A percentile compares a stretch with the other conserved stretches of the same genome.
These are phyloP conservation scores for Gracilariopsis chorda DNA, from an alignment of 23 red algal species.

Conservation along the genomic window DNA sequence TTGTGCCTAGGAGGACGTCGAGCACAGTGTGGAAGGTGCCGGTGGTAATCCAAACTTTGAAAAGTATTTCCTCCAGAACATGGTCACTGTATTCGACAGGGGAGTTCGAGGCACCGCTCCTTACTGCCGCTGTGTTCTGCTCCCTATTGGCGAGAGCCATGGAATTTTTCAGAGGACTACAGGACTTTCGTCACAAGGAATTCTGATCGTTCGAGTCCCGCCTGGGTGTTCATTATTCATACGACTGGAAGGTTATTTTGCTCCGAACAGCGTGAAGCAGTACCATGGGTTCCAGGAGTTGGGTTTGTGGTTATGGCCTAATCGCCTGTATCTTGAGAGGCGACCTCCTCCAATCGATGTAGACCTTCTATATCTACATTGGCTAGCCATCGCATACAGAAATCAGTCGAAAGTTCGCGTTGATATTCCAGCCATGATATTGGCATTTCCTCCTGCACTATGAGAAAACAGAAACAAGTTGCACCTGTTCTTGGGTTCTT, in stretches of 20 bases:
- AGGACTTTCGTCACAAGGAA: neutral
- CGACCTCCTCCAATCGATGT: neutral
- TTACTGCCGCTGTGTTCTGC: neutral
- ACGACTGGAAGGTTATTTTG: neutral
- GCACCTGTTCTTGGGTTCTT: neutral
- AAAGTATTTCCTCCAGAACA: neutral
- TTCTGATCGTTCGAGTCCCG: neutral
- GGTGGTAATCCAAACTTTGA: neutral
- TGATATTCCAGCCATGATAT: neutral
- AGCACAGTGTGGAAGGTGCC: neutral
- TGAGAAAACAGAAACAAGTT: neutral
- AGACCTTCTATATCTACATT: neutral
- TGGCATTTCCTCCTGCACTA: neutral
- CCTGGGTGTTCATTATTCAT: neutral
- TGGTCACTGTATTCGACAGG: neutral
- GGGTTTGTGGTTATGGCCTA: constrained; percentile 4
- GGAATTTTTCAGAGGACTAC: neutral
- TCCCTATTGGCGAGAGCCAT: neutral
- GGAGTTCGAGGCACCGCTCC: neutral
- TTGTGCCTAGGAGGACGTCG: neutral
- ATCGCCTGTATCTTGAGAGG: neutral
- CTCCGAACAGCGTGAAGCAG: neutral
- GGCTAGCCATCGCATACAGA: neutral
- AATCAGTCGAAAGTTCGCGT: neutral
- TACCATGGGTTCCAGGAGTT: neutral